Conservation (phyloP, 2,329 filamentous ascomycete species). For the Calonectria crousiana region DNA sequence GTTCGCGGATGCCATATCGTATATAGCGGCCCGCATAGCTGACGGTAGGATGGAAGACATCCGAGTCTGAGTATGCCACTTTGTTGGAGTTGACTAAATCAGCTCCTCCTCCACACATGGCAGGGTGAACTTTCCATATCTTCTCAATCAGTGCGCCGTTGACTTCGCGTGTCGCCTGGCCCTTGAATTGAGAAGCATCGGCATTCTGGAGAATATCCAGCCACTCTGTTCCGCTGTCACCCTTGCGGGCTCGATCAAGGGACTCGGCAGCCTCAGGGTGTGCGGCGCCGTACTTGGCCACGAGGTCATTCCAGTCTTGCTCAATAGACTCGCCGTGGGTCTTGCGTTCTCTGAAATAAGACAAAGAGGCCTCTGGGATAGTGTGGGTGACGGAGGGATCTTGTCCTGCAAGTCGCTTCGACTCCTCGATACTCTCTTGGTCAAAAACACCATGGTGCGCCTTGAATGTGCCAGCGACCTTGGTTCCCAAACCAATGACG, state of each 20-base stretch:
- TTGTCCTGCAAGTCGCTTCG: slow-evolving; percentile 43
- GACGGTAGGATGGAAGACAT: slow-evolving; percentile 42
- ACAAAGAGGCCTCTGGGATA: slow-evolving; percentile 58
- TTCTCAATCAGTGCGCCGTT: slow-evolving; percentile 44
- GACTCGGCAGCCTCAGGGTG: slow-evolving; percentile 18
- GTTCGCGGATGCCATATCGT: slow-evolving; percentile 63
- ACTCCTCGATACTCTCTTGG: slow-evolving; percentile 59
- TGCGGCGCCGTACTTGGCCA: slow-evolving; percentile 53
- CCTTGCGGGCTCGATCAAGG: slow-evolving; percentile 1
- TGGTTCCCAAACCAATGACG: slow-evolving; percentile 65
- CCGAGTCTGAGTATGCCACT: slow-evolving; percentile 54
- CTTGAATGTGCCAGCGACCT: slow-evolving; percentile 59
- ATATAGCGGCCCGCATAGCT: slow-evolving; percentile 55
- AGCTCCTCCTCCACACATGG: slow-evolving; percentile 49
- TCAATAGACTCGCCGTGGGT: slow-evolving; percentile 60
- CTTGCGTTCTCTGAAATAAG: slow-evolving; percentile 65
- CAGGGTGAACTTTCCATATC: slow-evolving; percentile 34
- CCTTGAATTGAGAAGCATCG: slow-evolving; percentile 28
- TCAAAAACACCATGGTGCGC: slow-evolving; percentile 71
- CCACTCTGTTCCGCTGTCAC: slow-evolving; percentile 25
- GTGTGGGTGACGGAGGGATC: slow-evolving; percentile 35
- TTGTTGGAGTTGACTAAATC: slow-evolving; percentile 59
- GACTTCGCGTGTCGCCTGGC: slow-evolving; percentile 52
- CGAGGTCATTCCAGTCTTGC: slow-evolving; percentile 59
- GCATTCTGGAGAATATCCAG: slow-evolving; percentile 23